Evolutionary conservation across 805 yeast genomes (phyloP).

Genomic region (Wickerhamomyces alni): DNA sequence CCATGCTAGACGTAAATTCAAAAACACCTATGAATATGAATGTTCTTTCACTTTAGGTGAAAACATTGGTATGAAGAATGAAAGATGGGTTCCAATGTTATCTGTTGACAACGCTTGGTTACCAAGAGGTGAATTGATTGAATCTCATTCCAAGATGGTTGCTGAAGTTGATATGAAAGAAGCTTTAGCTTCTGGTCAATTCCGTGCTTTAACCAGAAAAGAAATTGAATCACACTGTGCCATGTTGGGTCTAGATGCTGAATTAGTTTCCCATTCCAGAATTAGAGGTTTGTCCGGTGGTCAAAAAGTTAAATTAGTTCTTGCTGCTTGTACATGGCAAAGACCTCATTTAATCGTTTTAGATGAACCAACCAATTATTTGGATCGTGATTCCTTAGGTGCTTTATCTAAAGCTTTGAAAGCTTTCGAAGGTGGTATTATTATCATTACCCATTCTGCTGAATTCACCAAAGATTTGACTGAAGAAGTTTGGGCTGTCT

Average conservation of each 20-base stretch:
- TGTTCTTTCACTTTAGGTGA: slow-evolving; percentile 97
- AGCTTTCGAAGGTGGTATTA: slow-evolving; percentile 99
- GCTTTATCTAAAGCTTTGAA: slow-evolving; percentile 98
- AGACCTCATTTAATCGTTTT: slow-evolving; percentile 99
- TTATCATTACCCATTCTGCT: slow-evolving; percentile 99
- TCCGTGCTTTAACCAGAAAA: slow-evolving; percentile 99
- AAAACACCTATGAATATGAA: slow-evolving; percentile 99
- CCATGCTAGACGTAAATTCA: slow-evolving; percentile 98
- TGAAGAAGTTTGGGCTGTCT: slow-evolving; percentile 99
- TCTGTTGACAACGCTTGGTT: slow-evolving; percentile 99
- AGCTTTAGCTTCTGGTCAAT: slow-evolving; percentile 99
- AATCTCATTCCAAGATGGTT: slow-evolving; percentile 98
- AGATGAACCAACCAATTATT: slow-evolving; percentile 98
- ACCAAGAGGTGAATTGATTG: slow-evolving; percentile 97
- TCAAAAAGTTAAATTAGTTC: slow-evolving; percentile 98
- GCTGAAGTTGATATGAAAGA: slow-evolving; percentile 99
- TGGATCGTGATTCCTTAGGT: slow-evolving; percentile 98
- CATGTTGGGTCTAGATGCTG: slow-evolving; percentile 97
- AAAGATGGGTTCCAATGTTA: slow-evolving; percentile 99
- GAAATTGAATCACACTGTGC: slow-evolving; percentile 99
- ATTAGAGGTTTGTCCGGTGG: slow-evolving; percentile 99
- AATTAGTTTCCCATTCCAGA: slow-evolving; percentile 99
- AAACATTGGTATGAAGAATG: slow-evolving; percentile 97
- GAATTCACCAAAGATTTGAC: slow-evolving; percentile 99
- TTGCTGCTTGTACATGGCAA: slow-evolving; percentile 99